A percentile compares a stretch with the other conserved stretches of the same genome.
Evolutionary conservation across 2,329 filamentous ascomycete genomes (phyloP).

Genomic region (Fusarium papillatum): DNA sequence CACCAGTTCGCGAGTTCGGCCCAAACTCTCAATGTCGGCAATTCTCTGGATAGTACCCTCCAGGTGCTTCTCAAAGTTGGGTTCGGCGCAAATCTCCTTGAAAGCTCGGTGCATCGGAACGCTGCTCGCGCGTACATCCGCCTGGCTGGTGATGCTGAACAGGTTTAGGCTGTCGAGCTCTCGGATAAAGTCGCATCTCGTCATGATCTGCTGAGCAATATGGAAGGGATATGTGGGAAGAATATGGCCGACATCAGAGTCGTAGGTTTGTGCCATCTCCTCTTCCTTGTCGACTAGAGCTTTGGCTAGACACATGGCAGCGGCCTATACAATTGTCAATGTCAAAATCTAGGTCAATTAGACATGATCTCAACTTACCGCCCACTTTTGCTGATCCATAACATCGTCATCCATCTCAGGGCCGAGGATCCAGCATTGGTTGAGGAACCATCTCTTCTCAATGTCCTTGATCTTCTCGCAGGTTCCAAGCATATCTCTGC

Average conservation of each 20-base stretch:
- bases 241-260: slow-evolving; percentile 77
- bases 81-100: slow-evolving; percentile 81
- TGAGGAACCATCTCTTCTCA: slow-evolving; percentile 84
- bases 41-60: slow-evolving; percentile 89
- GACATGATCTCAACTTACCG: slow-evolving; percentile 66
- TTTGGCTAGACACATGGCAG: slow-evolving; percentile 92
- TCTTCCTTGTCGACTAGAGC: slow-evolving; percentile 89
- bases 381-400: slow-evolving; percentile 98
- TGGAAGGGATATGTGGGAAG: slow-evolving; percentile 87
- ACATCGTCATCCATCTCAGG: slow-evolving; percentile 93
- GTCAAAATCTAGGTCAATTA: neutral
- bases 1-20: slow-evolving; percentile 93
- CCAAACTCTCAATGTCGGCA: slow-evolving; percentile 91
- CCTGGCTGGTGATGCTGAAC: slow-evolving; percentile 91
- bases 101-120: slow-evolving; percentile 98
- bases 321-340: slow-evolving; percentile 67
- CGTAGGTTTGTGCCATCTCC: slow-evolving; percentile 75
- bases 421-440: slow-evolving; percentile 82
- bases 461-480: slow-evolving; percentile 80
- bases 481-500: slow-evolving; percentile 81
- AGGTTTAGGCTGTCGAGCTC: slow-evolving; percentile 94
- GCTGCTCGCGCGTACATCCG: slow-evolving; percentile 90
- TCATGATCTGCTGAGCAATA: slow-evolving; percentile 93
- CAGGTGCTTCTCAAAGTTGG: slow-evolving; percentile 86
- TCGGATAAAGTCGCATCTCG: slow-evolving; percentile 93